These are phyloP conservation scores for Sisymbrium irio DNA, from an alignment of 345 rosid genomes.

Conservation along the genomic window DNA sequence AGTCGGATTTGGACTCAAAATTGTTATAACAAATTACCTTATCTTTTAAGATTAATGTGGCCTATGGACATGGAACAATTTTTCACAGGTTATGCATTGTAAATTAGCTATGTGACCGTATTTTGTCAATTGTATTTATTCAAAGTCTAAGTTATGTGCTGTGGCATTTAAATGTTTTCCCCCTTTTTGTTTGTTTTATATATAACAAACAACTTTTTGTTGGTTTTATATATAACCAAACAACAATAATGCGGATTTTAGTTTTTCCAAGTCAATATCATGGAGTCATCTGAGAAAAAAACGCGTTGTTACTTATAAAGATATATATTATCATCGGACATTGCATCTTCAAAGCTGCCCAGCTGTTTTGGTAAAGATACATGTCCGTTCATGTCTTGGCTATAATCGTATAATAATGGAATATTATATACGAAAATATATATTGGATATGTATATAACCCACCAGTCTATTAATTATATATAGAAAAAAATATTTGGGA, in stretches of 20 bases:
- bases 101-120: slow-evolving; percentile 3
- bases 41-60: too few relatives aligned
- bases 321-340: slow-evolving; percentile 15
- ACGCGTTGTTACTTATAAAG: slow-evolving; percentile 31
- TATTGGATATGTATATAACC: background rate
- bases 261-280: slow-evolving; percentile 22
- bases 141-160: background rate
- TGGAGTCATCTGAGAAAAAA: slow-evolving; percentile 27
- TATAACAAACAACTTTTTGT: slow-evolving; percentile 12
- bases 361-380: slow-evolving; percentile 29
- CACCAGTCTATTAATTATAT: background rate
- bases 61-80: background rate
- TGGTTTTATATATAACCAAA: background rate
- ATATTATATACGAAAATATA: background rate
- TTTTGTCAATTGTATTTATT: background rate
- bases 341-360: slow-evolving; percentile 26
- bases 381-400: slow-evolving; percentile 3
- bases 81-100: background rate
- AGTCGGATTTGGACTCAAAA: too few relatives aligned
- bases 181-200: background rate
- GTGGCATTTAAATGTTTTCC: background rate
- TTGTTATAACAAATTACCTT: too few relatives aligned
- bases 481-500: background rate
- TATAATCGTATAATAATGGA: background rate
- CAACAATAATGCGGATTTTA: slow-evolving; percentile 7